These are phyloP conservation scores for Yamadazyma olivae DNA, from an alignment of 805 yeast species.

Conservation along the genomic window DNA sequence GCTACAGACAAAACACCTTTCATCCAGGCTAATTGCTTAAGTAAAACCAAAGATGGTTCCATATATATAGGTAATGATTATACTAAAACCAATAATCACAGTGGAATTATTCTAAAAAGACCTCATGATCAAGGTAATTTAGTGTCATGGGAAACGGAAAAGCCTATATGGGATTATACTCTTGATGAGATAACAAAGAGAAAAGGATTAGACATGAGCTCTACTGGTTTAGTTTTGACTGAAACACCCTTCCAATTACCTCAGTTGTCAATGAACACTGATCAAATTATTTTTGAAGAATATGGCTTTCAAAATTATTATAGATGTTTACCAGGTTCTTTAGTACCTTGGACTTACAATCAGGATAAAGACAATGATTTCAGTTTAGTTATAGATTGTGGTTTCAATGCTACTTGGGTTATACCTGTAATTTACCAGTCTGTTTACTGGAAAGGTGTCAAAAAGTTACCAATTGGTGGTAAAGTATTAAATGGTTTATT, in stretches of 20 bases:
- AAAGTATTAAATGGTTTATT: constrained; percentile 76
- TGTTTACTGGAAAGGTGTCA: constrained; percentile 72
- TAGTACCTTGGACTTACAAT: constrained; percentile 26
- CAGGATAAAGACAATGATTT: constrained; percentile 46
- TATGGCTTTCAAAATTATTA: constrained; percentile 74
- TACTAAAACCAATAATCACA: constrained; percentile 62
- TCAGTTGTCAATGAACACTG: constrained; percentile 76
- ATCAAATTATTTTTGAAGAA: constrained; percentile 92
- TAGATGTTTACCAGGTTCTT: constrained; percentile 59
- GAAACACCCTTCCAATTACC: constrained; percentile 85
- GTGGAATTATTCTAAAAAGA: constrained; percentile 70
- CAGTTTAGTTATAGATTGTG: constrained; percentile 80
- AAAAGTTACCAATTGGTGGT: constrained; percentile 84
- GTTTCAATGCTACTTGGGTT: constrained; percentile 83
- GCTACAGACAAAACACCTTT: constrained; percentile 32
- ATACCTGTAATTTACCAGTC: constrained; percentile 80
- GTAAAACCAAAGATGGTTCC: constrained; percentile 72
- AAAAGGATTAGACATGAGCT: constrained; percentile 15
- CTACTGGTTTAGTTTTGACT: constrained; percentile 60
- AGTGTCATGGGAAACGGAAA: constrained; percentile 87
- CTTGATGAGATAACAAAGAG: constrained; percentile 29
- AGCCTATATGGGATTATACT: constrained; percentile 85
- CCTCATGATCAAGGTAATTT: constrained; percentile 90
- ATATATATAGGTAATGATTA: constrained; percentile 70
- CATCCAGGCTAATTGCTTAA: constrained; percentile 64